A percentile compares a stretch with the other conserved stretches of the same genome.
Evolutionary conservation across 176 grass and related monocot genomes (phyloP).

Genomic region (Triticum turgidum): DNA sequence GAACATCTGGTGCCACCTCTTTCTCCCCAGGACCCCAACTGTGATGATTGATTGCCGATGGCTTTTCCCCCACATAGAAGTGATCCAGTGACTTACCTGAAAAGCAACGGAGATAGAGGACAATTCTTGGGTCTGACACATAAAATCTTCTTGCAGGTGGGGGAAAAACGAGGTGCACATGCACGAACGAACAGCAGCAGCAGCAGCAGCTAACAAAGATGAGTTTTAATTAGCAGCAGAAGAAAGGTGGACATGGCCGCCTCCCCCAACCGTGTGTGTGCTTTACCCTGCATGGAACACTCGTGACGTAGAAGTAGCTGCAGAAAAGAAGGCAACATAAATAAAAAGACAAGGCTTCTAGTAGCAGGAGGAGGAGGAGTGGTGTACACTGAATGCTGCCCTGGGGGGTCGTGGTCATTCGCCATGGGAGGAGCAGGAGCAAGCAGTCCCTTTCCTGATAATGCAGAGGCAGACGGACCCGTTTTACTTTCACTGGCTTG

Average conservation of each 20-base stretch:
- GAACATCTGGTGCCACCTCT: constrained; percentile 37
- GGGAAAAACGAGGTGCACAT: constrained; percentile 55
- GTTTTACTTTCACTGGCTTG: constrained; percentile 51
- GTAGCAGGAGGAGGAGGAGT: not conserved
- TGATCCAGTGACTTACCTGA: constrained; percentile 58
- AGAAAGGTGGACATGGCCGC: constrained; percentile 20
- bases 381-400: not conserved
- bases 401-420: constrained; percentile 31
- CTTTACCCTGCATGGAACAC: constrained; percentile 43
- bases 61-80: constrained; percentile 29
- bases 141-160: constrained; percentile 59
- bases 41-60: constrained; percentile 51
- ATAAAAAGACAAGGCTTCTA: constrained; percentile 3
- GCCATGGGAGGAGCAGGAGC: constrained; percentile 32
- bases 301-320: constrained; percentile 43
- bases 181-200: constrained; percentile 32
- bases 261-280: constrained; percentile 28
- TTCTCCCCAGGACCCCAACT: constrained; percentile 47
- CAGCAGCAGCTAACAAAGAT: constrained; percentile 20
- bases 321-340: not conserved
- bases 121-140: constrained; percentile 47
- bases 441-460: constrained; percentile 19
- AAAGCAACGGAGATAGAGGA: constrained; percentile 46
- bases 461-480: constrained; percentile 13
- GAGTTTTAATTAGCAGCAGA: constrained; percentile 43